Base-by-base conservation (phyloP, 2,329 filamentous ascomycete genomes). In the Fusarium sp. region DNA sequence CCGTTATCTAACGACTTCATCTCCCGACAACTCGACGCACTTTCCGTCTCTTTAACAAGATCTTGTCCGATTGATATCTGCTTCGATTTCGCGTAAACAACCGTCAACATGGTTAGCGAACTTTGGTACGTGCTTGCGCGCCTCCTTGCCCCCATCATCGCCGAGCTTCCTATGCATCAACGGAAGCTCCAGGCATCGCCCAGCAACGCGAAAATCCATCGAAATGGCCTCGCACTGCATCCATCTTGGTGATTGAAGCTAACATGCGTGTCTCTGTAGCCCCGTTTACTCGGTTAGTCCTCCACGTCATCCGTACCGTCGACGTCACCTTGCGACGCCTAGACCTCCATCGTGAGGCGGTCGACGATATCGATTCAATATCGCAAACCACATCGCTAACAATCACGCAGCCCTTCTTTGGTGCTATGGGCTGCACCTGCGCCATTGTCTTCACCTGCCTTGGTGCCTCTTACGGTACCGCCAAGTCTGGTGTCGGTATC, bases 401-500 rank as follows among this genome's bases (percentile, higher is more conserved):
- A 43, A 60, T 63, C n/a, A 44, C 67, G 50, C 77, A 89, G 87
- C 86, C 94, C 84, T 98, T 98, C 87, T 98, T 98, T 80, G 94
- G 94, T 85, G 94, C 93, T 82, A 96, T 98, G 92, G 94, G 94
- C 82, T 98, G 94, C 89, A 96, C 94, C 91, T 77, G 92, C 90
- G 93, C 94, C 83, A 97, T 97, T 80, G 93, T 97, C 80, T 97
- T 97, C 88, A 97, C 94, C 81, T 97, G 93, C 84, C 91, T 97
- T 77, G 94, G 96, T 81, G 96, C 96, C 79, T 94, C 96, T 75
- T 99, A 98, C 85, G 96, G 96, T 84, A 99, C 96, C 76, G 96
- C 96, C 81, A 99, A 99, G 90, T 97, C 96, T 79, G 96, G 96
- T 86, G 96, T 98, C 76, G 96, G 96, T 89, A 97, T 99, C 80